phyloP scores from a whole-genome alignment of 371 early-diverging fungal genomes.

The Mortierella polycephala region DNA sequence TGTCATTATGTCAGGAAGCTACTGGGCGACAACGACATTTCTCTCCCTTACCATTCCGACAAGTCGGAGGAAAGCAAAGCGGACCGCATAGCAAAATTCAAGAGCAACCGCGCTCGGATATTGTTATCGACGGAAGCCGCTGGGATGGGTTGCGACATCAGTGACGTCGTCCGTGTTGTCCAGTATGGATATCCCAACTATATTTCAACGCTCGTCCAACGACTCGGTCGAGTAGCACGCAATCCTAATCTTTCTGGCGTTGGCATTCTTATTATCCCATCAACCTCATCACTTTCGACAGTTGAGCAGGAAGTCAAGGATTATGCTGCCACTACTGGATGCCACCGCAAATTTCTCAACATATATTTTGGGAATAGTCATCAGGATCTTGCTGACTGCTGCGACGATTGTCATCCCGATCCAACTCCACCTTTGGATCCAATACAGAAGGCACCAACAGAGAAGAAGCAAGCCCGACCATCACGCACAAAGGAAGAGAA shows the following conservation, averaged over 20 bases:
- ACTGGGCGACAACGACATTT: background rate
- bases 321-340: background rate
- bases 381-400: slow-evolving; percentile 6
- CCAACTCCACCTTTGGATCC: background rate
- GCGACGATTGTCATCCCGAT: slow-evolving; percentile 12
- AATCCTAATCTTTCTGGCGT: slow-evolving; percentile 6
- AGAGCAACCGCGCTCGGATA: background rate
- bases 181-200: slow-evolving; percentile 11
- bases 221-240: slow-evolving; percentile 25
- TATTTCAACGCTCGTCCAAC: slow-evolving; percentile 9
- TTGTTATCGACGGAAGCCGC: slow-evolving; percentile 23
- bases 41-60: background rate
- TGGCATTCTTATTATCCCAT: slow-evolving; percentile 15
- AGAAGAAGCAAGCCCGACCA: background rate
- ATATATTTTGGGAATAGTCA: slow-evolving; percentile 7
- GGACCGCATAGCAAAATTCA: slow-evolving; percentile 4
- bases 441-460: background rate
- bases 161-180: slow-evolving; percentile 8
- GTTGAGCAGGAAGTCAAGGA: background rate
- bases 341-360: slow-evolving; percentile 13
- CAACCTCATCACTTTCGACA: too few species aligned
- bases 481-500: background rate
- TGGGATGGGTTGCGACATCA: slow-evolving; percentile 21
- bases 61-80: background rate
- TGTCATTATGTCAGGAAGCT: background rate